Conservation (phyloP, 2,329 filamentous ascomycete species). For the Dothiorella sarmentorum region DNA sequence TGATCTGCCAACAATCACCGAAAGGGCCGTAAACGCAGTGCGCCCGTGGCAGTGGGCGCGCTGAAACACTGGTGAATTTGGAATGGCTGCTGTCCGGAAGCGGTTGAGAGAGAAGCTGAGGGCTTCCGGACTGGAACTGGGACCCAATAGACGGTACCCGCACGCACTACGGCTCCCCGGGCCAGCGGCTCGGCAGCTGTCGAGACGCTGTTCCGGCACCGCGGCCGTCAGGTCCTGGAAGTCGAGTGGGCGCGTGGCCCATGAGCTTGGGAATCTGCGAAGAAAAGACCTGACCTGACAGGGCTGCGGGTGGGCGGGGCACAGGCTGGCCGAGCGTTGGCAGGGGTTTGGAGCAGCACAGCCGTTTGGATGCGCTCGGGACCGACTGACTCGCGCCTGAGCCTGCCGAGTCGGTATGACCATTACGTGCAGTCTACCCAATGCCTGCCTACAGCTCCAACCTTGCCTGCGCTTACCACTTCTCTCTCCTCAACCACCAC, state of each 20-base stretch:
- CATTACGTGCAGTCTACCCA: conserved; percentile 10
- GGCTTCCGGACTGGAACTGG: too few relatives aligned
- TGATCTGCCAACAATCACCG: conserved; percentile 10
- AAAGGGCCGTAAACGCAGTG: not conserved
- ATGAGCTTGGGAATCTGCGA: not conserved
- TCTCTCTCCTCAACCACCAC: too few relatives aligned
- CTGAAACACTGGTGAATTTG: conserved; percentile 9
- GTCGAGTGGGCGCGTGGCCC: not conserved
- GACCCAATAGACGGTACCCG: too few relatives aligned
- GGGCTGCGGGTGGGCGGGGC: conserved; percentile 2
- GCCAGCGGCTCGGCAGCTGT: too few relatives aligned
- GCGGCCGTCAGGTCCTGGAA: not conserved
- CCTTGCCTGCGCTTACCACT: not conserved
- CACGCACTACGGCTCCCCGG: too few relatives aligned
- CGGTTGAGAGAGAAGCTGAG: too few relatives aligned
- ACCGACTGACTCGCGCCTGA: not conserved
- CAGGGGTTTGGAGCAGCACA: not conserved
- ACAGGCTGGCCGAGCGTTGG: not conserved
- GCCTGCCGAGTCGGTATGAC: not conserved
- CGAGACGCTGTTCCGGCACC: too few relatives aligned
- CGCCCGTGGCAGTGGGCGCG: not conserved
- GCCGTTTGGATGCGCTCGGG: not conserved
- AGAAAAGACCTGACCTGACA: conserved; percentile 1
- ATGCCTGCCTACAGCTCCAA: conserved; percentile 2
- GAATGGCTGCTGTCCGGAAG: conserved; percentile 1